Evolutionary conservation across 805 yeast genomes (phyloP), one percentile per base, ranked within the genome.

Genomic region (Candida sithepensis): DNA sequence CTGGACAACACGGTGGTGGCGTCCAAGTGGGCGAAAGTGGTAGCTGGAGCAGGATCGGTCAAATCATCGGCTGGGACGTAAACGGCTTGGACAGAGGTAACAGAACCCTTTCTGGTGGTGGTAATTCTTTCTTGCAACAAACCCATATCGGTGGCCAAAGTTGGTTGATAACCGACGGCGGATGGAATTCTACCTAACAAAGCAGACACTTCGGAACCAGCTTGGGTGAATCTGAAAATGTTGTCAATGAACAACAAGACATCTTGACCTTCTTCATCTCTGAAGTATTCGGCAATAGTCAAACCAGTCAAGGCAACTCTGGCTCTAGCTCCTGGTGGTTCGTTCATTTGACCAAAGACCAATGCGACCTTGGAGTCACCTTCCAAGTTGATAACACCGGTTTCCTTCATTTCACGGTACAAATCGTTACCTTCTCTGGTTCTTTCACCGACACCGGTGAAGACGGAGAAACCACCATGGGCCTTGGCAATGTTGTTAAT

Each of bases 381-480:
- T 73, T 94, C 98, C 66, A 92, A 83, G 88, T 94, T 90, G 78
- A 94, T 94, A 79, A 94, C 98, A 84, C 98, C 98, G 63, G 99
- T 92, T 82, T 94, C 99, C 72, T 85, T 89, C 99, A 94, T 94
- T 81, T 94, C 99, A 84, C 97, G 95, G 96, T 92, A 92, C 77
- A 92, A 85, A 85, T 92, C 99, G 84, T 92, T 94, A 89, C 99
- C 99, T 82, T 92, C 99, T 88, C 99, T 94, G 81, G 99, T 92
- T 81, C 99, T 88, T 82, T 94, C 99, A 85, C 99, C 99, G 77
- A 92, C 99, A 90, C 99, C 99, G 68, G 97, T 87, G 86, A 92
- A 92, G 63, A 92, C 98, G 50, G 98, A 92, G 96, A 92, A 92
- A 87, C 98, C 98, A 89, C 98, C 99, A 77, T 92, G 98, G 69